Evolutionary conservation across 352 stramenopile genomes (phyloP).

Genomic region (Phytophthora nicotianae): DNA sequence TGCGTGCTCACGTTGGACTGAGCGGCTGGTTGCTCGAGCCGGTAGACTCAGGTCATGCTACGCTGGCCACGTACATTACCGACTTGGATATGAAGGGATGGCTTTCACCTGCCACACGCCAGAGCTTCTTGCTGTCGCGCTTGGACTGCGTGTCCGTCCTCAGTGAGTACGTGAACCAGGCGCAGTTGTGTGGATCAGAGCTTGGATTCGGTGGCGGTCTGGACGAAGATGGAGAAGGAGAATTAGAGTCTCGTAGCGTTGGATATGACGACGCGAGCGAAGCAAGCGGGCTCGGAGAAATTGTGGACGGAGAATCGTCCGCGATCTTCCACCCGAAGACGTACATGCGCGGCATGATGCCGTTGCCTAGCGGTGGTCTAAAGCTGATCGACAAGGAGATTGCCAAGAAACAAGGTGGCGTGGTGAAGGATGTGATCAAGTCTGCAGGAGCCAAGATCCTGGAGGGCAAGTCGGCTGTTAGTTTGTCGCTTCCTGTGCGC

Average conservation of each 20-base stretch:
- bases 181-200: conserved; percentile 57
- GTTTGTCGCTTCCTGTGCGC: conserved; percentile 82
- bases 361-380: conserved; percentile 68
- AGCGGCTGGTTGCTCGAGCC: conserved; percentile 82
- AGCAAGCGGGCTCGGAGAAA: conserved; percentile 35
- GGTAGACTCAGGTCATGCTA: conserved; percentile 57
- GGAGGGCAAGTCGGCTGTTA: conserved; percentile 75
- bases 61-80: conserved; percentile 75
- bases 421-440: conserved; percentile 89
- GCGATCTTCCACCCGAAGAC: conserved; percentile 72
- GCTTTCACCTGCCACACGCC: conserved; percentile 49
- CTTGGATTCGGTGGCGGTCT: conserved; percentile 49
- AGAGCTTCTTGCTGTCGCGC: conserved; percentile 57
- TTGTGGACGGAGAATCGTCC: conserved; percentile 34
- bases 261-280: conserved; percentile 43
- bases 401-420: conserved; percentile 84
- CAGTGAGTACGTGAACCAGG: conserved; percentile 67
- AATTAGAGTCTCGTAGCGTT: conserved; percentile 38
- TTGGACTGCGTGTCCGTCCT: conserved; percentile 71
- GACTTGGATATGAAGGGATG: conserved; percentile 68
- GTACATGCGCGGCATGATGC: conserved; percentile 85
- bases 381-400: conserved; percentile 88
- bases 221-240: conserved; percentile 49
- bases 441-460: conserved; percentile 69
- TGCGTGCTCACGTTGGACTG: conserved; percentile 66